Conservation (phyloP, 1,139 yeast species). For the Pneumocystis wakefieldiae region DNA sequence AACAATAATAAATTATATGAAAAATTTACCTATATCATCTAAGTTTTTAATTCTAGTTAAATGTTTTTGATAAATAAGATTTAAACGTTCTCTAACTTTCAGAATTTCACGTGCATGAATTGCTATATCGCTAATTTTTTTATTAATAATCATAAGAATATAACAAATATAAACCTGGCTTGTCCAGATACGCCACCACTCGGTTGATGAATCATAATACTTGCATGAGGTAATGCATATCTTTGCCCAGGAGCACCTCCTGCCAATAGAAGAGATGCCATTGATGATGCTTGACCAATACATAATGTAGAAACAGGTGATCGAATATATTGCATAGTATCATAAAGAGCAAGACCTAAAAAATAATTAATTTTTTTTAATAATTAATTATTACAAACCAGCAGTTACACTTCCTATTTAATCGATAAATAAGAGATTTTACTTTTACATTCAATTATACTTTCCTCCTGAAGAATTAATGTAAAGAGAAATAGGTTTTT, state of each 20-base stretch:
- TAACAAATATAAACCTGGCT: slow-evolving; percentile 14
- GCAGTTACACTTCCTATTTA: slow-evolving; percentile 19
- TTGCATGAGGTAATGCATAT: slow-evolving; percentile 23
- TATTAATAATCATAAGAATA: background rate
- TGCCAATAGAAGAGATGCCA: slow-evolving; percentile 23
- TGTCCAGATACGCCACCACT: slow-evolving; percentile 24
- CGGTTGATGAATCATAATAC: slow-evolving; percentile 27
- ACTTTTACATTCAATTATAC: background rate
- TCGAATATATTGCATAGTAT: slow-evolving; percentile 25
- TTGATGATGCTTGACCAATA: slow-evolving; percentile 25
- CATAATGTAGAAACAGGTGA: slow-evolving; percentile 26
- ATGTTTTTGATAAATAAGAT: slow-evolving; percentile 21
- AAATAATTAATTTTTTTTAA: background rate
- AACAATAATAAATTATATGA: slow-evolving; percentile 12
- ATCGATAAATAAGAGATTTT: background rate
- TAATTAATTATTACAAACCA: background rate
- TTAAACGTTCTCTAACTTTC: slow-evolving; percentile 20
- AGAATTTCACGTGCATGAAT: slow-evolving; percentile 25
- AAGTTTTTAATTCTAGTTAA: slow-evolving; percentile 14
- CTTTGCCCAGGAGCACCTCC: slow-evolving; percentile 22
- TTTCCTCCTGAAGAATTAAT: slow-evolving; percentile 26
- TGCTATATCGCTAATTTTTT: slow-evolving; percentile 19
- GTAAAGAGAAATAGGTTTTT: slow-evolving; percentile 22
- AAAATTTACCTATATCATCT: background rate
- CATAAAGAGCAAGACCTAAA: slow-evolving; percentile 24